Evolutionary conservation across 305 asterid genomes (phyloP), one percentile per base, ranked within the genome.

Genomic region (Striga hermonthica): DNA sequence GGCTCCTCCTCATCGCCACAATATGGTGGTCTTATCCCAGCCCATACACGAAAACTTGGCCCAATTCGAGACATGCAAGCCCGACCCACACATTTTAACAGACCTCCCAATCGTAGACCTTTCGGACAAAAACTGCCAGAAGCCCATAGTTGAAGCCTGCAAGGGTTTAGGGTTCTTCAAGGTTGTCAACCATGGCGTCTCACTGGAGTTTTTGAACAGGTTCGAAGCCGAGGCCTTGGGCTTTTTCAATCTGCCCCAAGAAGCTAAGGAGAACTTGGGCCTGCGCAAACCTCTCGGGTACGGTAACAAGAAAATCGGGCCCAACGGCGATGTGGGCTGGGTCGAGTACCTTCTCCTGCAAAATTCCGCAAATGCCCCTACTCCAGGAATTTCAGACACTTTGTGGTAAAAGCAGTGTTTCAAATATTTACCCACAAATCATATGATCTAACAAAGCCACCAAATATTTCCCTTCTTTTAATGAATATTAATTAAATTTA

Each of bases 261-360:
- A 15, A 4, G 71, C 76, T 3, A 81, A 81, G 70, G 74, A 76
- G 0, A 67, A 15, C 9, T 54, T 71, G 44, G 78, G 76, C 62
- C 72, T 77, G 5, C 69, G 79, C 3, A 68, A 41, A 31, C 82
- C 80, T 10, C 67, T 74, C 15, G 83, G 80, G 49, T 81, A 81
- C 34, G 86, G 82, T 3, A 81, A 60, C 75, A 74, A 55, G 68
- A 64, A 6, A 22, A 81, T 79, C 72, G 86, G 83, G 41, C 67
- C 54, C 45, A 76, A 78, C 41, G 83, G 83, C 6, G 83, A 81
- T 8, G 74, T 71, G 47, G 83, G 86, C 44, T 81, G 86, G 83
- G 34, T 81, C 13, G 86, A 81, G 28, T 79, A 78, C 37, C 83
- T 81, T 64, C 77, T 81, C 67, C 70, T 78, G 22, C 77, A 59